These are phyloP conservation scores for Ogataea angusta DNA, from an alignment of 805 yeast species.

Conservation along the genomic window DNA sequence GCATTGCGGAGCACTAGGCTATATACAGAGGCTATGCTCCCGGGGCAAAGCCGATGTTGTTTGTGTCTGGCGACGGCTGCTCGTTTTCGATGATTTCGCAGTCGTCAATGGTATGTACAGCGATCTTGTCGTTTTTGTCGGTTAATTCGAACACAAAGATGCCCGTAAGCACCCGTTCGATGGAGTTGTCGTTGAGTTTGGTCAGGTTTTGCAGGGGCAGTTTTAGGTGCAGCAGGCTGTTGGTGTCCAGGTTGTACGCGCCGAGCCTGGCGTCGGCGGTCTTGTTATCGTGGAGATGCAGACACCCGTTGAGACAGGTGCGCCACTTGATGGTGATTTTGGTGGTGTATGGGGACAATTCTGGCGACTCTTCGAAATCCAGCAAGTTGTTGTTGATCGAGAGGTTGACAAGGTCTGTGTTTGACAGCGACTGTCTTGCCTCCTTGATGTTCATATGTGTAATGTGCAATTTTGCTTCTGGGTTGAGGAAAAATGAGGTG, in stretches of 20 bases:
- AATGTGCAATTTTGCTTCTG: conserved; percentile 52
- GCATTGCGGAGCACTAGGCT: not conserved
- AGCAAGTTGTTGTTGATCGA: conserved; percentile 23
- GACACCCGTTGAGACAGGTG: conserved; percentile 52
- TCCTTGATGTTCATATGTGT: conserved; percentile 36
- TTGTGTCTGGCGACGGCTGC: conserved; percentile 12
- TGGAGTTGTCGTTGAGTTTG: conserved; percentile 10
- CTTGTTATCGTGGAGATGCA: conserved; percentile 36
- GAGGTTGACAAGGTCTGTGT: conserved; percentile 27
- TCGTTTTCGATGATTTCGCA: conserved; percentile 54
- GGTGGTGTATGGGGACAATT: conserved; percentile 39
- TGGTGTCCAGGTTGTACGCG: conserved; percentile 21
- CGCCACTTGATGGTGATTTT: conserved; percentile 55
- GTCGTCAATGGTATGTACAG: conserved; percentile 66
- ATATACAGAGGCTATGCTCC: conserved; percentile 11
- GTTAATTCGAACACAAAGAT: conserved; percentile 64
- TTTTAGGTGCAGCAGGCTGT: conserved; percentile 16
- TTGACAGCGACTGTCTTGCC: conserved; percentile 25
- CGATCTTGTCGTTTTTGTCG: conserved; percentile 48
- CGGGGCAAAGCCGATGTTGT: conserved; percentile 22
- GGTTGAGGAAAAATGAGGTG: conserved; percentile 54
- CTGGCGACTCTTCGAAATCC: conserved; percentile 12
- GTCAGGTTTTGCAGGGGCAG: conserved; percentile 1
- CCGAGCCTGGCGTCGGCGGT: conserved; percentile 29
- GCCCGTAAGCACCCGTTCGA: conserved; percentile 46